These are phyloP conservation scores for Beauveria medogensis DNA, from an alignment of 2,329 filamentous ascomycete genomes.

Conservation along the genomic window DNA sequence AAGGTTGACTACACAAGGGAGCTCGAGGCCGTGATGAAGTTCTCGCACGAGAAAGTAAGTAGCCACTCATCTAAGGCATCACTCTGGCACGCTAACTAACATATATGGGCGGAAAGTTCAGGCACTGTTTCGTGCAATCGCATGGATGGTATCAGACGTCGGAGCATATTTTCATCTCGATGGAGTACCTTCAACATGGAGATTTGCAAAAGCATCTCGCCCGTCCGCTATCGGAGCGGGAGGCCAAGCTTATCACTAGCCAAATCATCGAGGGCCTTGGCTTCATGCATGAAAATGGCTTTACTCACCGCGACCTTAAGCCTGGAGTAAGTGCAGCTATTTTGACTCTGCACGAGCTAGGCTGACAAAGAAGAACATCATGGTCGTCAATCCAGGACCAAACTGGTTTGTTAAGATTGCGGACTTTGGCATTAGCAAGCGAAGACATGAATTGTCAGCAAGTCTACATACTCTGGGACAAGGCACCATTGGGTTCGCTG, in stretches of 20 bases:
- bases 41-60: constrained; percentile 10
- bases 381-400: constrained; percentile 14
- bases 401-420: constrained; percentile 15
- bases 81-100: background rate
- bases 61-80: background rate
- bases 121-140: constrained; percentile 14
- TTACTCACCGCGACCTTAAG: constrained; percentile 17
- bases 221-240: constrained; percentile 1
- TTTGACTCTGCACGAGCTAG: background rate
- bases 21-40: constrained; percentile 12
- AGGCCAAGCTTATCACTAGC: constrained; percentile 9
- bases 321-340: constrained; percentile 2
- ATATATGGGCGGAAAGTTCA: constrained; percentile 4
- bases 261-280: constrained; percentile 14
- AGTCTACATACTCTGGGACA: constrained; percentile 1
- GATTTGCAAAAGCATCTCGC: constrained; percentile 10
- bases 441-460: background rate
- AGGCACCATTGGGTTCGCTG: constrained; percentile 11
- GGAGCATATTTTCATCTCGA: constrained; percentile 11
- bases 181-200: constrained; percentile 14
- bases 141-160: constrained; percentile 14
- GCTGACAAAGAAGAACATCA: constrained; percentile 12
- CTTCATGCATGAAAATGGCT: constrained; percentile 15
- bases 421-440: constrained; percentile 12
- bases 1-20: constrained; percentile 3